A percentile compares a stretch with the other conserved stretches of the same genome.
phyloP scores from a whole-genome alignment of 768 basidiomycete genomes.

The Rhizopogon salebrosus region DNA sequence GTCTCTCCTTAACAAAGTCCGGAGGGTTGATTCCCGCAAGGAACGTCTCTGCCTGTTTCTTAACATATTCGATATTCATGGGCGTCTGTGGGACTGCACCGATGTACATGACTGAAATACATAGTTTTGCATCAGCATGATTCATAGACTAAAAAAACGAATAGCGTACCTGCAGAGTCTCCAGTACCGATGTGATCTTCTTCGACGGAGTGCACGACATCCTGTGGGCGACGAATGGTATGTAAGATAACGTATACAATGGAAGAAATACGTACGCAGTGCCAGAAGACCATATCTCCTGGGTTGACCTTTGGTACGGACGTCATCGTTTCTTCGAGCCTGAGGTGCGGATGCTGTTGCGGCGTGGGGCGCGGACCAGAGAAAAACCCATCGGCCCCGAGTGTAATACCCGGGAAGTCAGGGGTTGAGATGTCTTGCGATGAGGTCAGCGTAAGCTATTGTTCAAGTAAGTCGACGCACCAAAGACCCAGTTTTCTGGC shows the following conservation, averaged over 20 bases:
- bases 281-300: slow-evolving; percentile 80
- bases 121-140: not conserved
- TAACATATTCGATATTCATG: slow-evolving; percentile 55
- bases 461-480: slow-evolving; percentile 14
- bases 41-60: slow-evolving; percentile 60
- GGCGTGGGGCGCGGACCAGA: slow-evolving; percentile 46
- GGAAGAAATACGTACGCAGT: slow-evolving; percentile 38
- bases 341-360: slow-evolving; percentile 61
- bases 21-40: slow-evolving; percentile 60
- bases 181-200: slow-evolving; percentile 46
- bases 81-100: slow-evolving; percentile 66
- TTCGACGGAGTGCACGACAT: slow-evolving; percentile 45
- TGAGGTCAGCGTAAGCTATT: not conserved
- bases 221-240: slow-evolving; percentile 22
- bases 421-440: slow-evolving; percentile 39
- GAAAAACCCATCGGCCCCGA: slow-evolving; percentile 20
- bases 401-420: slow-evolving; percentile 49
- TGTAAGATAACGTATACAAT: not conserved
- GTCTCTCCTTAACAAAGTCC: slow-evolving; percentile 56
- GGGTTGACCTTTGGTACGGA: slow-evolving; percentile 67
- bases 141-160: not conserved
- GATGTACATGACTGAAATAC: slow-evolving; percentile 66
- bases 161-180: slow-evolving; percentile 49
- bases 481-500: slow-evolving; percentile 51
- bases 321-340: slow-evolving; percentile 60